phyloP scores from a whole-genome alignment of 2,329 filamentous ascomycete genomes.

The Chrysoporthe cubensis region DNA sequence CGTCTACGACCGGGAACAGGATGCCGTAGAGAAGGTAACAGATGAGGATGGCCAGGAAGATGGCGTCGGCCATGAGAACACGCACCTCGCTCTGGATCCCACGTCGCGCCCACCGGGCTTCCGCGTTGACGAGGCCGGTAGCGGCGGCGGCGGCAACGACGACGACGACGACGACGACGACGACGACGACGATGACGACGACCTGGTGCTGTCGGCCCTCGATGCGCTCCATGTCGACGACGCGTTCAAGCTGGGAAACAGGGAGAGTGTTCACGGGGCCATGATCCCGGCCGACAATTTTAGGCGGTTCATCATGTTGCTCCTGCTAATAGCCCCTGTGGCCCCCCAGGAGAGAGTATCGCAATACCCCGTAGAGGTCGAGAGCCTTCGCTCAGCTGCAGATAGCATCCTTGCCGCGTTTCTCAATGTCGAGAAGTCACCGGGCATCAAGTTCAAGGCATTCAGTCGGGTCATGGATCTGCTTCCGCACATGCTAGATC shows the following conservation, averaged over 20 bases:
- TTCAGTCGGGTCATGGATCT: slow-evolving; percentile 64
- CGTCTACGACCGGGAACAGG: slow-evolving; percentile 64
- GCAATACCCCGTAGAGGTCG: slow-evolving; percentile 60
- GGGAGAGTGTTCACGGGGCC: slow-evolving; percentile 59
- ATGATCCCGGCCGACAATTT: slow-evolving; percentile 77
- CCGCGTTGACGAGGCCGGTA: slow-evolving; percentile 48
- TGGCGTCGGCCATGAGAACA: slow-evolving; percentile 23
- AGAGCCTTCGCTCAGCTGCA: slow-evolving; percentile 63
- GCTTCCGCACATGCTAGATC: slow-evolving; percentile 69
- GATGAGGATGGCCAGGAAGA: slow-evolving; percentile 29
- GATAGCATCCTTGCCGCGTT: slow-evolving; percentile 70
- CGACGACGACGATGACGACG: slow-evolving; percentile 52
- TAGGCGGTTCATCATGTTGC: slow-evolving; percentile 69
- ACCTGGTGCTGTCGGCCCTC: slow-evolving; percentile 69
- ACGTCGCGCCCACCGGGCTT: slow-evolving; percentile 45
- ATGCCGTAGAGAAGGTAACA: slow-evolving; percentile 28
- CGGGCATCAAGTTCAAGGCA: slow-evolving; percentile 63
- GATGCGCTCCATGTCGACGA: slow-evolving; percentile 69
- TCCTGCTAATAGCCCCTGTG: slow-evolving; percentile 69
- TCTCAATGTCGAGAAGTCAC: slow-evolving; percentile 64
- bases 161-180: slow-evolving; percentile 42
- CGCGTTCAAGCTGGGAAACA: slow-evolving; percentile 58
- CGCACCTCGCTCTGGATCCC: slow-evolving; percentile 9
- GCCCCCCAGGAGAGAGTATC: slow-evolving; percentile 68
- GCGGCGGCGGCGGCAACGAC: slow-evolving; percentile 45